Evolutionary conservation across 495 filamentous ascomycete species (phyloP).

Genomic region (Lindgomyces ingoldianus): DNA sequence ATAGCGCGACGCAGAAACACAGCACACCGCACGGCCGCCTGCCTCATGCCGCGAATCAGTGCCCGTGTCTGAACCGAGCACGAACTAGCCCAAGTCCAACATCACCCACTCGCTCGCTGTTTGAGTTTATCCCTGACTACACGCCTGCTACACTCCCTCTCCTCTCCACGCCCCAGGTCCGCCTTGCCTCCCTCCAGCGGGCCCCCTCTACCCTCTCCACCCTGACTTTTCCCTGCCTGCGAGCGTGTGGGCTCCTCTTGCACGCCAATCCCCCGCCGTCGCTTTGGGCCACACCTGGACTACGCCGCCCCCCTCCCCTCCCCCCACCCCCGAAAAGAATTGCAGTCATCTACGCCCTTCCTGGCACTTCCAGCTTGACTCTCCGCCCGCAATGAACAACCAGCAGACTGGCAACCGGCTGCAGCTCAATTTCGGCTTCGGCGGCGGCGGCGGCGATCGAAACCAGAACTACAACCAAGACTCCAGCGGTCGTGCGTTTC

Average conservation of each 20-base stretch:
- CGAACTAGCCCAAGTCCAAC: constrained; percentile 4
- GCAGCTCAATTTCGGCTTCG: constrained; percentile 50
- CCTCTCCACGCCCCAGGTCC: background rate
- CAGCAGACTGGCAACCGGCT: constrained; percentile 43
- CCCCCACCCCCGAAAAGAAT: constrained; percentile 21
- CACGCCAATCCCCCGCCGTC: constrained; percentile 9
- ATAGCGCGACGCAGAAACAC: constrained; percentile 1
- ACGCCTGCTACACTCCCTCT: background rate
- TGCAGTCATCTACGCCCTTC: constrained; percentile 10
- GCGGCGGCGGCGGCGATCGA: constrained; percentile 35
- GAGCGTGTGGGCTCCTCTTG: background rate
- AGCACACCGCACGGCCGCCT: background rate
- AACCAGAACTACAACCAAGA: constrained; percentile 36
- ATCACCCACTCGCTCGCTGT: constrained; percentile 16
- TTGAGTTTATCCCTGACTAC: constrained; percentile 20
- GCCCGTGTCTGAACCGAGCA: constrained; percentile 5
- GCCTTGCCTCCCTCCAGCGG: constrained; percentile 1
- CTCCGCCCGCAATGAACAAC: constrained; percentile 30
- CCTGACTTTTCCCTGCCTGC: background rate
- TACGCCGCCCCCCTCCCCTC: background rate
- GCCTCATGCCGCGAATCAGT: constrained; percentile 6
- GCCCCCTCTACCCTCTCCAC: background rate
- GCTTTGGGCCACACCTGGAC: background rate
- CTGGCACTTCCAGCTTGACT: background rate
- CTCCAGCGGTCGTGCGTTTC: constrained; percentile 69